These are phyloP conservation scores for Fraxinus ornus DNA, from an alignment of 305 asterid species.

Conservation along the genomic window DNA sequence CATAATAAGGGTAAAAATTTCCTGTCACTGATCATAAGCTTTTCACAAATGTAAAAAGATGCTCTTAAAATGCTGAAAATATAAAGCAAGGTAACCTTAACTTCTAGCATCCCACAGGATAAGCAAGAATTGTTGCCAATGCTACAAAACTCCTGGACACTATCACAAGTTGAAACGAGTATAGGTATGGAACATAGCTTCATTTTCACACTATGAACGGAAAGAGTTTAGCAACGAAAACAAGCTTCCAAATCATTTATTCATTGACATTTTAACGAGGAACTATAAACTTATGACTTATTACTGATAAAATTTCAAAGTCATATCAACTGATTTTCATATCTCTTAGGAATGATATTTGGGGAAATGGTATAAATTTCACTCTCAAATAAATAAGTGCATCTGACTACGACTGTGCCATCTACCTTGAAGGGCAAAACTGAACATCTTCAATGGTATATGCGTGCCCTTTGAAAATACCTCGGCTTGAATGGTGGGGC, in stretches of 20 bases:
- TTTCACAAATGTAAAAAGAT: neutral
- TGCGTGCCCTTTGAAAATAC: constrained; percentile 43
- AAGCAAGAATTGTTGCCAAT: neutral
- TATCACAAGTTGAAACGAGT: neutral
- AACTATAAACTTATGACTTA: neutral
- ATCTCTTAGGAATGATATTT: neutral
- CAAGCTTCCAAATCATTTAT: neutral
- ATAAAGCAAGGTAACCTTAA: neutral
- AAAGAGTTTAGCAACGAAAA: neutral
- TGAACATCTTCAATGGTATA: constrained; percentile 57
- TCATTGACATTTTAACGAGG: neutral
- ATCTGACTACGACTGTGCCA: neutral
- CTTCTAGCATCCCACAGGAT: neutral
- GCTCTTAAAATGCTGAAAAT: neutral
- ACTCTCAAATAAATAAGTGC: neutral
- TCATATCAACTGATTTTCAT: neutral
- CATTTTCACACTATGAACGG: neutral
- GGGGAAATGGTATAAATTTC: neutral
- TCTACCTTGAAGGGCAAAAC: constrained; percentile 52
- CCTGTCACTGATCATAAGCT: neutral
- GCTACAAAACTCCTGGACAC: neutral
- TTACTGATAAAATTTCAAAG: neutral
- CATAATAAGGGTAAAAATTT: neutral
- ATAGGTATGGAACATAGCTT: neutral
- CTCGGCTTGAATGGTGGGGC: constrained; percentile 44